Evolutionary conservation across 805 yeast species (phyloP), one percentile per base, ranked within the genome.

Genomic region (Metschnikowia peoriensis): DNA sequence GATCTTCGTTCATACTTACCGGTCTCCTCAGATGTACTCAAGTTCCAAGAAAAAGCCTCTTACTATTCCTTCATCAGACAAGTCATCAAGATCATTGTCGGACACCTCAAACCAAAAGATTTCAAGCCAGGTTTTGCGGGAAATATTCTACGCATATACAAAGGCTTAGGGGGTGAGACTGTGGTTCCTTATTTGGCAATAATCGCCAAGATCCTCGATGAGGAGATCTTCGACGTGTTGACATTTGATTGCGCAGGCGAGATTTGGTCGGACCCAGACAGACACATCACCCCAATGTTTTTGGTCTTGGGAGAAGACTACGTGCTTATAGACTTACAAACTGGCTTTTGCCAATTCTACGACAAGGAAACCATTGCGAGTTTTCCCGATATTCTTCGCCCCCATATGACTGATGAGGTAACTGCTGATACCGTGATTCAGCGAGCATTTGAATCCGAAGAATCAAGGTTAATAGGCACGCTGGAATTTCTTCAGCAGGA

Each of bases 101-200:
- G 50, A 35, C n/a, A 22, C 12, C 52, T 52, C 38, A 29, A 44
- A 29, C 29, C 52, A 7, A 28, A 28, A 22, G 28, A 44, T 11
- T 34, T 32, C 6, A 15, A 35, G 4, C 27, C 39, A 32, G 54
- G 54, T 7, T 41, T 37, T 16, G 60, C 53, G 15, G 53, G 50
- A n/a, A 56, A 54, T 17, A 51, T 58, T 6, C 53, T 57, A 2
- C 51, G 57, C 9, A 47, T 50, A 2, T 58, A 58, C 28, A 49
- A 43, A 16, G 61, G 61, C 12, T 38, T 52, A 14, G 51, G 54
- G 6, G 16, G 22, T 16, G 57, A 55, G 28, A 28, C 54, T 4
- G 29, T 29, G n/a, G 44, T 45, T 28, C 47, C 52, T 9, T 45
- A 46, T 29, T 28, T 52, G 43, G 45, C 61, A 2, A 51, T 55